phyloP scores from a whole-genome alignment of 805 yeast genomes.

The Saccharomycopsis sp. region DNA sequence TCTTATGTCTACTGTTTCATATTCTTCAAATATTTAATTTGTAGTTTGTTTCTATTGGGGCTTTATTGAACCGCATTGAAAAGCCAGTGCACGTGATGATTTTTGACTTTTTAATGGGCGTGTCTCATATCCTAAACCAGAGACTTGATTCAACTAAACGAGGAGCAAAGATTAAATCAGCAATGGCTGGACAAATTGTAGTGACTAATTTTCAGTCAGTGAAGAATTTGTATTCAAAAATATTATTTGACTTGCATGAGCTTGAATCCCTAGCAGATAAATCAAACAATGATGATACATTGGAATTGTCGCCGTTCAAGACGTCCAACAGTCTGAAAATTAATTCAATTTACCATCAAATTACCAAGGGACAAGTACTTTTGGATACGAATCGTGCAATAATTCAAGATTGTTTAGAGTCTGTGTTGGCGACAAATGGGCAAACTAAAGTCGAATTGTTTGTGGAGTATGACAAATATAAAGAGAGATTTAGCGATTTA shows the following conservation, averaged over 20 bases:
- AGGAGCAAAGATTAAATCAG: too few relatives aligned
- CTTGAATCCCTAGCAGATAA: too few relatives aligned
- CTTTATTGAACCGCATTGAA: too few relatives aligned
- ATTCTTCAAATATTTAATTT: too few relatives aligned
- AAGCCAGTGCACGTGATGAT: too few relatives aligned
- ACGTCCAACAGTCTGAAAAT: not conserved
- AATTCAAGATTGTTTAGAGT: not conserved
- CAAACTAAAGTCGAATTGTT: conserved; percentile 6
- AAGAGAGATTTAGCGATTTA: conserved; percentile 10
- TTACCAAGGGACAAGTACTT: not conserved
- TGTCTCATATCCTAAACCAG: too few relatives aligned
- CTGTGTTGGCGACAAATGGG: not conserved
- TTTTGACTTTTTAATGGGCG: too few relatives aligned
- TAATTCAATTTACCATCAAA: not conserved
- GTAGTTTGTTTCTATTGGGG: too few relatives aligned
- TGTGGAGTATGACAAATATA: conserved; percentile 14
- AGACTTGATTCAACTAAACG: too few relatives aligned
- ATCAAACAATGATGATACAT: not conserved
- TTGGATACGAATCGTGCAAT: not conserved
- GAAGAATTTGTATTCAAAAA: not conserved
- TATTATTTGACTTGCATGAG: not conserved
- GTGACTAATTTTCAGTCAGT: too few relatives aligned
- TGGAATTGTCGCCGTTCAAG: not conserved
- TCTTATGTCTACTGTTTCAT: too few relatives aligned
- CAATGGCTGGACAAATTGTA: too few relatives aligned